These are phyloP conservation scores for Aspergillus bertholletiae DNA, from an alignment of 495 filamentous ascomycete genomes.

Conservation along the genomic window DNA sequence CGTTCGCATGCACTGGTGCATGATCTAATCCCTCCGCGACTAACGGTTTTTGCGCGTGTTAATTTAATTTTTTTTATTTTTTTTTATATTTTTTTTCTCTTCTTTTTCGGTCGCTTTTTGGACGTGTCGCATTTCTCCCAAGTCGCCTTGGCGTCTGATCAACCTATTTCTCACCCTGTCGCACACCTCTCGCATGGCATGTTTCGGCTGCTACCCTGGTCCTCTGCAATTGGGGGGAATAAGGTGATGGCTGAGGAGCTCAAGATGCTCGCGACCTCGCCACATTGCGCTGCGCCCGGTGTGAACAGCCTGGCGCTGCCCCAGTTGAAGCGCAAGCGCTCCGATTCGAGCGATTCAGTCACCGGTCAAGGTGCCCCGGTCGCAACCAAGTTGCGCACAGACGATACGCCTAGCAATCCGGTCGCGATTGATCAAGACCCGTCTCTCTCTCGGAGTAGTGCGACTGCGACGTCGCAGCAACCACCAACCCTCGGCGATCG, in stretches of 20 bases:
- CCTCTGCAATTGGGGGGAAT: slow-evolving; percentile 52
- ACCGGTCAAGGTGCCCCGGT: slow-evolving; percentile 26
- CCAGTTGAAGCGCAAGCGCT: slow-evolving; percentile 56
- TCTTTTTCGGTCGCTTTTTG: slow-evolving; percentile 1
- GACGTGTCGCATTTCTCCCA: slow-evolving; percentile 26
- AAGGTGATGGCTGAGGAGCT: slow-evolving; percentile 48
- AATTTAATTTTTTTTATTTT: slow-evolving; percentile 1
- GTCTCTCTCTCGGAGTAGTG: slow-evolving; percentile 1
- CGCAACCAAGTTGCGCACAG: slow-evolving; percentile 30
- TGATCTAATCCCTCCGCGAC: slow-evolving; percentile 3
- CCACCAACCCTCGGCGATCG: slow-evolving; percentile 7
- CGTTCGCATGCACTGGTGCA: slow-evolving; percentile 19
- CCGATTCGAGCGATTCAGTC: slow-evolving; percentile 28
- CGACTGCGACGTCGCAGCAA: slow-evolving; percentile 8
- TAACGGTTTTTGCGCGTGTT: slow-evolving; percentile 6
- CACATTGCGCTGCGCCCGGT: slow-evolving; percentile 33
- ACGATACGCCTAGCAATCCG: slow-evolving; percentile 18
- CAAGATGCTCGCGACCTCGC: slow-evolving; percentile 38
- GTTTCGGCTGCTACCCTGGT: slow-evolving; percentile 55
- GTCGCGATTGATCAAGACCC: slow-evolving; percentile 6
- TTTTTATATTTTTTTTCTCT: not conserved
- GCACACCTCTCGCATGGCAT: slow-evolving; percentile 49
- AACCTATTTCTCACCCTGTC: slow-evolving; percentile 10
- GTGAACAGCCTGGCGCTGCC: slow-evolving; percentile 38
- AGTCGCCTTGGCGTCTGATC: slow-evolving; percentile 14